Conservation (phyloP, 352 stramenopile genomes). For the Phytophthora pisi region DNA sequence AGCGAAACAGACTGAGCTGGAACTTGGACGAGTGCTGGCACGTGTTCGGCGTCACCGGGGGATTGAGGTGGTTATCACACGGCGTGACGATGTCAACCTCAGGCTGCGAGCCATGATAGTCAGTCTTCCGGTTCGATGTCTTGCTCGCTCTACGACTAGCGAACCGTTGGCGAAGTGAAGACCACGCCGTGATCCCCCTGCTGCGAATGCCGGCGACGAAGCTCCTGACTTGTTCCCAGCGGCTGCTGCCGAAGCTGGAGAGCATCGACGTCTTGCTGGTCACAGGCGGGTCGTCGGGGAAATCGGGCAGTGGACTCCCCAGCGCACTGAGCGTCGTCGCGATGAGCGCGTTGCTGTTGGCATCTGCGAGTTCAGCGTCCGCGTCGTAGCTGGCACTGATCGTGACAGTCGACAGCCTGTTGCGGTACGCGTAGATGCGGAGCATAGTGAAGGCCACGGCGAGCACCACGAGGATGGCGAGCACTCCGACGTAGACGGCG, state of each 20-base stretch:
- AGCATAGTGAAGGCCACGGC: slow-evolving; percentile 27
- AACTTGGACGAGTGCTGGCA: slow-evolving; percentile 30
- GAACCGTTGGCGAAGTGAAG: slow-evolving; percentile 14
- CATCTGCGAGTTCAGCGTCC: slow-evolving; percentile 7
- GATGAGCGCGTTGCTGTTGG: slow-evolving; percentile 20
- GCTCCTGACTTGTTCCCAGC: slow-evolving; percentile 18
- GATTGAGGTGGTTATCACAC: slow-evolving; percentile 5
- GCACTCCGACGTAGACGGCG: slow-evolving; percentile 27
- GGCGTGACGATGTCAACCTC: slow-evolving; percentile 31
- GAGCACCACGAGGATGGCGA: slow-evolving; percentile 21
- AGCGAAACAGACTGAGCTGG: slow-evolving; percentile 28
- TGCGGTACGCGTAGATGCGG: slow-evolving; percentile 25
- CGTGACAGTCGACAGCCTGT: slow-evolving; percentile 23
- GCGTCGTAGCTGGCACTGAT: slow-evolving; percentile 19
- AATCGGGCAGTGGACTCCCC: slow-evolving; percentile 20
- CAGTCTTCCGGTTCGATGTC: background rate
- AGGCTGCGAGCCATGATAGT: slow-evolving; percentile 7
- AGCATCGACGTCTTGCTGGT: slow-evolving; percentile 20
- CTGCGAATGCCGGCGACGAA: slow-evolving; percentile 17
- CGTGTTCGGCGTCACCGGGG: slow-evolving; percentile 13
- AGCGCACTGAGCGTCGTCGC: slow-evolving; percentile 32
- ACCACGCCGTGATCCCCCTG: slow-evolving; percentile 5
- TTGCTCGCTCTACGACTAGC: slow-evolving; percentile 1
- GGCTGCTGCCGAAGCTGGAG: slow-evolving; percentile 12
- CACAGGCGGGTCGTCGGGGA: slow-evolving; percentile 4